Conservation (phyloP, 1,284 basidiomycete species). For the Heterobasidion parviporum region DNA sequence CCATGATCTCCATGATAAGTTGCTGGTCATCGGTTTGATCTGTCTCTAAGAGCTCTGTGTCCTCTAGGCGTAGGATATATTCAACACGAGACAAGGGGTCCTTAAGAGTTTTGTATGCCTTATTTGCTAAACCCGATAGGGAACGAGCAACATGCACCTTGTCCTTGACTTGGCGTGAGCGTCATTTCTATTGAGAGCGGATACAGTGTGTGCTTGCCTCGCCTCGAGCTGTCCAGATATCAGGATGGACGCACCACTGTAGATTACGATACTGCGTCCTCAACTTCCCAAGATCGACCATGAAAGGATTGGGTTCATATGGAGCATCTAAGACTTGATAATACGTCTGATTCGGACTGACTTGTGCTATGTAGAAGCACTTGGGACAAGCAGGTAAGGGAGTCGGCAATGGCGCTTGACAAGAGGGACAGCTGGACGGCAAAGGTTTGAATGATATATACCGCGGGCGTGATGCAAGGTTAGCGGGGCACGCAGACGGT, state of each 20-base stretch:
- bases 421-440: slow-evolving; percentile 37
- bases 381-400: slow-evolving; percentile 59
- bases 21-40: slow-evolving; percentile 70
- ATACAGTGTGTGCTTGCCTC: slow-evolving; percentile 30
- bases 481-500: background rate
- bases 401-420: slow-evolving; percentile 47
- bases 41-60: slow-evolving; percentile 55
- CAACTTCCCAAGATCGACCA: slow-evolving; percentile 44
- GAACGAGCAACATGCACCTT: slow-evolving; percentile 54
- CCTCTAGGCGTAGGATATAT: slow-evolving; percentile 64
- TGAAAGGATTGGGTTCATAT: slow-evolving; percentile 56
- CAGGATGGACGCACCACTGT: slow-evolving; percentile 75
- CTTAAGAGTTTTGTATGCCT: slow-evolving; percentile 63
- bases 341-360: slow-evolving; percentile 41
- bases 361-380: slow-evolving; percentile 53
- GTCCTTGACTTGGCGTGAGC: slow-evolving; percentile 21
- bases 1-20: slow-evolving; percentile 76
- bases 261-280: slow-evolving; percentile 56
- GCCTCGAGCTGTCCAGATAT: slow-evolving; percentile 64
- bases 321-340: slow-evolving; percentile 58
- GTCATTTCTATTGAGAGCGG: background rate
- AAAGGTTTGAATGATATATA: background rate
- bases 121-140: slow-evolving; percentile 68
- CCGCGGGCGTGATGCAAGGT: background rate
- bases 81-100: slow-evolving; percentile 59